Evolutionary conservation across 2,329 filamentous ascomycete species (phyloP), one percentile per base, ranked within the genome.

Genomic region (Paraphoma sp.): DNA sequence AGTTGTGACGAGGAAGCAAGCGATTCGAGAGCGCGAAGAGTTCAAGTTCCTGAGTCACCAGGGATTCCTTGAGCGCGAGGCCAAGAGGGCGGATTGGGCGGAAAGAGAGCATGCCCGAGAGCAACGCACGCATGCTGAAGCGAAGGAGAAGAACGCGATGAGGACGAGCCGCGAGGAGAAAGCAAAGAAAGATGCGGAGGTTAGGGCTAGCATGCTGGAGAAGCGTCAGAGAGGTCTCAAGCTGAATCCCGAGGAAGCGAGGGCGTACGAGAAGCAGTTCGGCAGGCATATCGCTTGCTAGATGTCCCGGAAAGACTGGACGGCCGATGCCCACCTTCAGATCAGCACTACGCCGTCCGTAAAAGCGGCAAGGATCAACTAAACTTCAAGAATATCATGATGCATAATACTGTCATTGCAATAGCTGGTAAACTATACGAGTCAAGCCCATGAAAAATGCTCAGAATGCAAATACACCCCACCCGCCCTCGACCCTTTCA

Each of bases 401-500:
- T 23, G 23, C 23, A 23, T 2, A 23, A 3, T 23, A 23, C 2
- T 3, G 2, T 3, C 23, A 23, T 23, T 23, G 23, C 23, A 23
- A 23, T 3, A 23, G 23, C 23, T 23, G 5, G 23, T 23, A 2
- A 23, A 23, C 5, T 5, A 36, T 7, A 36, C 14, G 7, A 2
- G 3, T 36, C 6, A 36, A 36, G 62, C 63, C 59, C 62, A 66
- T 3, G 65, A 64, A 41, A 83, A 83, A 51, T 79, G 74, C 67
- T 84, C 81, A 18, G 76, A 75, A 68, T 83, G 81, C 53, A 83
- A 58, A 68, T 80, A 82, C 2, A 83, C 71, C 31, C 78, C 76
- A 33, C 68, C 68, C 4, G 56, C 53, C 46, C 63, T 67, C 1
- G 59, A 64, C 6, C 67, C 72, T 16, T 62, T 73, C 7, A 80